phyloP scores from a whole-genome alignment of 257 asterid species.

The Thymus quinquecostatus region DNA sequence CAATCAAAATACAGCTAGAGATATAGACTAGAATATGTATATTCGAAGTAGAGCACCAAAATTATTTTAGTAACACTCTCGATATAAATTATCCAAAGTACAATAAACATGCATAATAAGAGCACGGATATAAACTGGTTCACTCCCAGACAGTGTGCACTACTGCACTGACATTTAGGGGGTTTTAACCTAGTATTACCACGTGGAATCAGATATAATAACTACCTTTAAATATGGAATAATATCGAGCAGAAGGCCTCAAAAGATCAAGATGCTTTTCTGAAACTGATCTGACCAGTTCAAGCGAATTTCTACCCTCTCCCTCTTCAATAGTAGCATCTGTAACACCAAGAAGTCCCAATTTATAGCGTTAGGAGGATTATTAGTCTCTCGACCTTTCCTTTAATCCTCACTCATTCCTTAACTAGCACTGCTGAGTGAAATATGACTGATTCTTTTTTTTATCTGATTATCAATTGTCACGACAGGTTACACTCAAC shows the following conservation, averaged over 20 bases:
- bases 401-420: conserved; percentile 12
- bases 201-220: conserved; percentile 34
- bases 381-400: conserved; percentile 25
- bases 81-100: neutral
- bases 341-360: conserved; percentile 66
- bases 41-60: too few relatives aligned
- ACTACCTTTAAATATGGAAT: conserved; percentile 82
- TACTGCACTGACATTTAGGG: neutral
- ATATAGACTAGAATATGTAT: neutral
- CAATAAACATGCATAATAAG: neutral
- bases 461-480: conserved; percentile 4
- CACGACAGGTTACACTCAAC: neutral
- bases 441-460: conserved; percentile 3
- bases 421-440: neutral
- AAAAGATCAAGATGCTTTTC: conserved; percentile 95
- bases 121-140: neutral
- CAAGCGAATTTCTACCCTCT: conserved; percentile 67
- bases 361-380: conserved; percentile 37
- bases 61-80: neutral
- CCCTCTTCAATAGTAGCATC: conserved; percentile 80
- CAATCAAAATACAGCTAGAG: neutral
- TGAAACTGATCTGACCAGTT: conserved; percentile 77
- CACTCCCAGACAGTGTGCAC: neutral
- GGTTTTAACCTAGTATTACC: neutral
- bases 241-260: conserved; percentile 92